Percentiles rank a stretch among this genome's conserved stretches.
Evolutionary conservation across 495 filamentous ascomycete genomes (phyloP).

Genomic region (Aspergillus campestris): DNA sequence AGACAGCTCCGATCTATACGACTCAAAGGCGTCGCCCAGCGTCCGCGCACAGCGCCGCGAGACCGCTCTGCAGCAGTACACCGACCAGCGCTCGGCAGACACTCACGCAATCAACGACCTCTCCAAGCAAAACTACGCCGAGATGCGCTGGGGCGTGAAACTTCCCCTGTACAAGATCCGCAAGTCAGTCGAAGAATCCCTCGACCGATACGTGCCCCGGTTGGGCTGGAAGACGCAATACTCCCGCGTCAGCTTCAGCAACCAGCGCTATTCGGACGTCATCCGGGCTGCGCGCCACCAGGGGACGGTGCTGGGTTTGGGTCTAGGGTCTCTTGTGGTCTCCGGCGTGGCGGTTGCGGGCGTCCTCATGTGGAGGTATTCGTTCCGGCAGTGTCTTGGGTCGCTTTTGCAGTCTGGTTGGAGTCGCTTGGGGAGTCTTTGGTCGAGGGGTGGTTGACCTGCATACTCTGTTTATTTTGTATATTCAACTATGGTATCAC

Average conservation of each 20-base stretch:
- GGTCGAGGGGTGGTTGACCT: too few species aligned
- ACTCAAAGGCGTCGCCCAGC: constrained; percentile 19
- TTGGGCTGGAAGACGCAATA: constrained; percentile 90
- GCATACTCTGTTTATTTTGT: too few species aligned
- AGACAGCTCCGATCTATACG: constrained; percentile 52
- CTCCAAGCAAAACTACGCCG: constrained; percentile 81
- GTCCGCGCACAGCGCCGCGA: constrained; percentile 35
- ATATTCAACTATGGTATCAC: too few species aligned
- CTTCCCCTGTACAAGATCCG: constrained; percentile 65
- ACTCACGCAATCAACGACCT: constrained; percentile 88
- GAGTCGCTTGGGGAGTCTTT: too few species aligned
- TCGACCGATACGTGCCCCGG: constrained; percentile 64
- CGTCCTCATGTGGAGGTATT: constrained; percentile 25
- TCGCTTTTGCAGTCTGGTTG: too few species aligned
- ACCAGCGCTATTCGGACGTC: constrained; percentile 83
- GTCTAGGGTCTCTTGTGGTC: constrained; percentile 21
- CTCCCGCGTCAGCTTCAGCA: constrained; percentile 83
- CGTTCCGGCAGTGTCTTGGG: constrained; percentile 4
- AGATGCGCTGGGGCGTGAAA: constrained; percentile 81
- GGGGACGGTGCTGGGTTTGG: constrained; percentile 45
- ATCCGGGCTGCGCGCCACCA: constrained; percentile 58
- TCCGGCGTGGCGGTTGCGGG: constrained; percentile 17
- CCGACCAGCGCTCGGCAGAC: constrained; percentile 60
- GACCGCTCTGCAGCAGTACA: constrained; percentile 66
- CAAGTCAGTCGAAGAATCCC: constrained; percentile 78